Evolutionary conservation across 2,329 filamentous ascomycete species (phyloP), one percentile per base, ranked within the genome.

Genomic region (Myriosclerotinia scirpicola): DNA sequence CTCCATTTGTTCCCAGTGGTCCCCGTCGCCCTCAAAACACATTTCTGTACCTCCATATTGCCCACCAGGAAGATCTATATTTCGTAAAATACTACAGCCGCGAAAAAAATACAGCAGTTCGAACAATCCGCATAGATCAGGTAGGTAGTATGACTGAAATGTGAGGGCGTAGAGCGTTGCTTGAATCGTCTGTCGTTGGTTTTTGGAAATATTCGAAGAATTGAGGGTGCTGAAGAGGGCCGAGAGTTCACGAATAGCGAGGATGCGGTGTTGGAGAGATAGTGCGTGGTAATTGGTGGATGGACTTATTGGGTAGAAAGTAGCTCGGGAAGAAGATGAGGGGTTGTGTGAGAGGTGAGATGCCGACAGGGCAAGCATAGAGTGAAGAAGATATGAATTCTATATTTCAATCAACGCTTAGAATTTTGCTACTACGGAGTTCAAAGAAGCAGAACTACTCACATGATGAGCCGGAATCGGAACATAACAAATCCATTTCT

Each of bases 131-230:
- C 48, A 17, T 12, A 54, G n/a, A 42, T 54, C 48, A 34, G 60
- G 22, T n/a, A 63, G 4, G 22, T 53, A 63, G 38, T 22, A 53
- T 15, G 60, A 63, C 34, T 63, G 60, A 53, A 54, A 63, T 2
- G 50, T 53, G 9, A 63, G 50, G 20, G 38, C 36, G 42, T 53
- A 42, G 15, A 54, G 38, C 7, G 60, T 54, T 6, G 60, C 60
- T 36, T 63, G 48, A 2, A 63, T 63, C 8, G 38, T 42, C 34
- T 63, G n/a, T n/a, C 17, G 26, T 20, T 63, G 60, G 14, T 6
- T 1, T 5, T 30, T 20, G 8, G 36, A 44, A 38, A 7, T 14
- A 12, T 15, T 54, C 5, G 36, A 36, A 6, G 38, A n/a, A n/a
- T 54, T 7, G 5, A 63, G 50, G 20, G 3, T 22, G 20, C 11